Evolutionary conservation across 2,329 filamentous ascomycete genomes (phyloP).

Genomic region (Blumeria hordei): DNA sequence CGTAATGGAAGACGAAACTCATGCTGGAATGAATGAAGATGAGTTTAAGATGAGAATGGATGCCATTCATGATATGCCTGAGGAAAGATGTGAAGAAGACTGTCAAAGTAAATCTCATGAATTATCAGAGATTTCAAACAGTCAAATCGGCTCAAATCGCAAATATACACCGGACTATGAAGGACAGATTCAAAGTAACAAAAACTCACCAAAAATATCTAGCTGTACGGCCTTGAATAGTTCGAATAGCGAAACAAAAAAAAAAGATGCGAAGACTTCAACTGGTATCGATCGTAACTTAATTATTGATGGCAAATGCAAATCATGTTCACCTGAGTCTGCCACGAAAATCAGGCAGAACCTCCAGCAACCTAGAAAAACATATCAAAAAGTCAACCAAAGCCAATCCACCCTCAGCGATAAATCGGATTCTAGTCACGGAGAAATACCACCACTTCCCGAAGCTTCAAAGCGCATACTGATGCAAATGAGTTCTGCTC

Average conservation of each 20-base stretch:
- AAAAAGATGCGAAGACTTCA: neutral
- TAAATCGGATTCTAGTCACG: conserved; percentile 17
- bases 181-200: neutral
- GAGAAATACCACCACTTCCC: conserved; percentile 33
- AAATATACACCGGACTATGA: neutral
- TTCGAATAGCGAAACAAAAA: neutral
- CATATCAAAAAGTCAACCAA: conserved; percentile 14
- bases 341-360: neutral
- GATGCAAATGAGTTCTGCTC: conserved; percentile 40
- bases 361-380: conserved; percentile 24
- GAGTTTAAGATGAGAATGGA: conserved; percentile 25
- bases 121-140: neutral
- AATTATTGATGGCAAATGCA: neutral
- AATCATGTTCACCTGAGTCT: too few species aligned
- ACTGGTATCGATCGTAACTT: neutral
- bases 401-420: conserved; percentile 5
- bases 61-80: neutral
- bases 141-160: neutral
- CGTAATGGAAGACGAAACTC: conserved; percentile 55
- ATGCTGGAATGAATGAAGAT: conserved; percentile 36
- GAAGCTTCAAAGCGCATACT: conserved; percentile 34
- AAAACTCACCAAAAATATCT: neutral
- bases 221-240: neutral
- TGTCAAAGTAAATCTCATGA: neutral
- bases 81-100: neutral